Evolutionary conservation across 192 early-diverging fungal genomes (phyloP).

Genomic region (Pecoramyces ruminantium): DNA sequence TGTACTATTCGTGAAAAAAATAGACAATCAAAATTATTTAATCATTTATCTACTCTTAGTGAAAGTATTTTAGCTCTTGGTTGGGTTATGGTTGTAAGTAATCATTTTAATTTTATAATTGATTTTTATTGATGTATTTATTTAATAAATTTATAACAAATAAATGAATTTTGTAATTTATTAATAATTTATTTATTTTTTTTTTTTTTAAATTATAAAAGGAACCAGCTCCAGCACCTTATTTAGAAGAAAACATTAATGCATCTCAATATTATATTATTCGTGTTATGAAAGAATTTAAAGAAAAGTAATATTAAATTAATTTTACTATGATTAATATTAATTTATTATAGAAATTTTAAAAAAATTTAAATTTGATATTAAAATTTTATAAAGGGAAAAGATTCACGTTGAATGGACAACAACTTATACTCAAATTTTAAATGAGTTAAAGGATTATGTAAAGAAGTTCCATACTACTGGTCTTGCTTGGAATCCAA

Average conservation of each 20-base stretch:
- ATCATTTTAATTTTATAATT: too few relatives aligned
- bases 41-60: conserved; percentile 67
- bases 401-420: conserved; percentile 72
- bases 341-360: too few relatives aligned
- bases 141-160: too few relatives aligned
- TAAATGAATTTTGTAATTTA: too few relatives aligned
- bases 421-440: conserved; percentile 42
- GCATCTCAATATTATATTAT: conserved; percentile 83
- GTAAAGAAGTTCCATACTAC: conserved; percentile 79
- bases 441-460: conserved; percentile 64
- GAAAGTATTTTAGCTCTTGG: conserved; percentile 82
- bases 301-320: conserved; percentile 61
- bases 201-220: conserved; percentile 11
- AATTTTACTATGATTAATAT: too few relatives aligned
- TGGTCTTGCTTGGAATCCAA: conserved; percentile 82
- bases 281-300: conserved; percentile 74
- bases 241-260: conserved; percentile 75
- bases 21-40: conserved; percentile 51
- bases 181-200: too few relatives aligned
- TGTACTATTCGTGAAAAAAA: conserved; percentile 61
- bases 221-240: conserved; percentile 76
- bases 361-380: too few relatives aligned
- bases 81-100: conserved; percentile 68
- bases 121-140: too few relatives aligned
- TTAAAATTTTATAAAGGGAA: conserved; percentile 26